Evolutionary conservation across 306 rosid species (phyloP).

Genomic region (Trichosanthes truncata): DNA sequence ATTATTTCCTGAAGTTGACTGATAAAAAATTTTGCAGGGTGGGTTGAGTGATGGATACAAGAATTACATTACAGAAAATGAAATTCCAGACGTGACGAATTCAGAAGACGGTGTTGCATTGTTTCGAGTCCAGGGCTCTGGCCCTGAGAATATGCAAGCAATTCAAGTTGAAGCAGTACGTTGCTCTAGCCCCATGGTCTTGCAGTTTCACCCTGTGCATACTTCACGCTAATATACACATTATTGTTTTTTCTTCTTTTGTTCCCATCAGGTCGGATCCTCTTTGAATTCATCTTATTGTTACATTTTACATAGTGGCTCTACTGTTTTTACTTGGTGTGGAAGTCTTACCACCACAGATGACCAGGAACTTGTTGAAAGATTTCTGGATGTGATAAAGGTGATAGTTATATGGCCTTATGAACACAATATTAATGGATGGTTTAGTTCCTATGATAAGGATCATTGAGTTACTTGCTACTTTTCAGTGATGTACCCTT

Average conservation of each 20-base stretch:
- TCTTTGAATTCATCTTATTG: conserved; percentile 91
- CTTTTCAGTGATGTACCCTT: not conserved
- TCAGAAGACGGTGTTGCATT: conserved; percentile 62
- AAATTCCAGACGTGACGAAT: conserved; percentile 71
- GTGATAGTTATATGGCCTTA: conserved; percentile 20
- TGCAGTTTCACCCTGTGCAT: not conserved
- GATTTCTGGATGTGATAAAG: conserved; percentile 90
- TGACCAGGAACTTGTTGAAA: conserved; percentile 72
- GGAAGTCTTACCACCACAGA: conserved; percentile 63
- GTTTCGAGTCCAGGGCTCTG: conserved; percentile 93
- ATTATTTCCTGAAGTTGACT: conserved; percentile 11
- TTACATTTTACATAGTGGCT: conserved; percentile 64
- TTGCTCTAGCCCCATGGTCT: not conserved
- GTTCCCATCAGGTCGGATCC: conserved; percentile 56
- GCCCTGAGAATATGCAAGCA: conserved; percentile 98
- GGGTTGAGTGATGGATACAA: conserved; percentile 87
- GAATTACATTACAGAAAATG: conserved; percentile 49
- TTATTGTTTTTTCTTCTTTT: not conserved
- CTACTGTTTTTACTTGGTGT: conserved; percentile 65
- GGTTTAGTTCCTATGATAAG: not conserved
- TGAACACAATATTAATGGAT: not conserved
- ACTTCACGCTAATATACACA: conserved; percentile 60
- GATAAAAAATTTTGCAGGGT: conserved; percentile 47
- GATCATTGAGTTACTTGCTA: not conserved
- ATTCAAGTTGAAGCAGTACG: conserved; percentile 85